Conservation (phyloP, 2,329 filamentous ascomycete genomes). For the Chalaropsis thielavioides region DNA sequence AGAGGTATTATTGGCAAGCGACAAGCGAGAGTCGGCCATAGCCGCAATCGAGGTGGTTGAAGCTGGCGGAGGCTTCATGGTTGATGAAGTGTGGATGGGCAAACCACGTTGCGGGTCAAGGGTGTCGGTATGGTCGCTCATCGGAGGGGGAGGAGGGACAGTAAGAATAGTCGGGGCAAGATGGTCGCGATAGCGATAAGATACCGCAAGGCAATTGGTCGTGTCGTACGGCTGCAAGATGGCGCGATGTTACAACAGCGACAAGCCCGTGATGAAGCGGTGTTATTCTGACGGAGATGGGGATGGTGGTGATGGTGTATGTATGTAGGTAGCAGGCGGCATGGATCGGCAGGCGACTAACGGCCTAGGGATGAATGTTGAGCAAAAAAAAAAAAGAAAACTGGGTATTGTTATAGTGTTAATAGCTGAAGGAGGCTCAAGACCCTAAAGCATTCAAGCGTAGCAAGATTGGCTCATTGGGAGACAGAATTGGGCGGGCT, state of each 20-base stretch:
- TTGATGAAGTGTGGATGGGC: background rate
- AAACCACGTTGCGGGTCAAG: background rate
- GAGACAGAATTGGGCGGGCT: background rate
- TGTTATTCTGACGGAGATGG: background rate
- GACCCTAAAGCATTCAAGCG: background rate
- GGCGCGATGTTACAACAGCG: background rate
- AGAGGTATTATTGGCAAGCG: background rate
- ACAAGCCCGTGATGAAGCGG: background rate
- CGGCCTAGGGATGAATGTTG: background rate
- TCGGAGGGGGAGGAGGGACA: background rate
- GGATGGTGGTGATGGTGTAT: background rate
- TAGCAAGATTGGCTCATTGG: background rate
- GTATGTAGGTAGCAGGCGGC: background rate
- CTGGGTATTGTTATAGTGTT: background rate
- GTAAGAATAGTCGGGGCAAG: background rate
- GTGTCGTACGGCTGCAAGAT: background rate
- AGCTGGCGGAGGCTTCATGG: background rate
- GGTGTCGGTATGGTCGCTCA: background rate
- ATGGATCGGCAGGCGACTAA: background rate
- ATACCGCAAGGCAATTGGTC: background rate
- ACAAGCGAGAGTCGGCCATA: background rate
- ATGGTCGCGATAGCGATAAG: background rate
- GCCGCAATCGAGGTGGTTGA: background rate
- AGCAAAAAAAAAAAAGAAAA: background rate
- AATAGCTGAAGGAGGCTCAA: background rate